Conservation (phyloP, 805 yeast species). For the Candida easanensis region DNA sequence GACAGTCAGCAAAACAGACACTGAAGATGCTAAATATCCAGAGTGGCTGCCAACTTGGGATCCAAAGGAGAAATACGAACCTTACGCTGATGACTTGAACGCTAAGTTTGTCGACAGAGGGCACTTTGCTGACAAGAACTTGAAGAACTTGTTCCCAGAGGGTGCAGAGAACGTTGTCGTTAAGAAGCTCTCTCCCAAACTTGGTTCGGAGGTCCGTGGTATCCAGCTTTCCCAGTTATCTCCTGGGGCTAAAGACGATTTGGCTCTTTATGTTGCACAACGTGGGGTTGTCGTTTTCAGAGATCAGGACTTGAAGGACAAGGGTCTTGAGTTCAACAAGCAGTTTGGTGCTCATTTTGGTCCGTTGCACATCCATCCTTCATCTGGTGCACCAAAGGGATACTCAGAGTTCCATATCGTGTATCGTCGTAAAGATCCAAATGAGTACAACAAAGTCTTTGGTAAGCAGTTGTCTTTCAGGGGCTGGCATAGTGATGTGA, state of each 20-base stretch:
- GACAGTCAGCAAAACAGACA: constrained; percentile 39
- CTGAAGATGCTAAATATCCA: constrained; percentile 39
- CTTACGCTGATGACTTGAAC: constrained; percentile 49
- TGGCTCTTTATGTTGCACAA: constrained; percentile 66
- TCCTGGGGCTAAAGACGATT: constrained; percentile 59
- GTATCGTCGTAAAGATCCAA: constrained; percentile 44
- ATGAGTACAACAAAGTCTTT: constrained; percentile 30
- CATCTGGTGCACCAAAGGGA: constrained; percentile 66
- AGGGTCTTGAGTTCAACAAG: constrained; percentile 45
- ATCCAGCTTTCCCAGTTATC: constrained; percentile 55
- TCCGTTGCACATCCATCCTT: constrained; percentile 69
- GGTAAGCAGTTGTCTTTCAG: constrained; percentile 23
- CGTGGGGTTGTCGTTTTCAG: constrained; percentile 68
- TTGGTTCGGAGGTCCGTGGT: constrained; percentile 64
- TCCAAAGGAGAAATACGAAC: constrained; percentile 49
- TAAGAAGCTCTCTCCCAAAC: constrained; percentile 58
- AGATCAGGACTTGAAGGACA: constrained; percentile 60
- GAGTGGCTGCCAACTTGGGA: constrained; percentile 70
- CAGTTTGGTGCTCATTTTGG: constrained; percentile 67
- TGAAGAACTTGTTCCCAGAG: constrained; percentile 48
- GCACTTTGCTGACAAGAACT: constrained; percentile 51
- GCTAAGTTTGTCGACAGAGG: constrained; percentile 52
- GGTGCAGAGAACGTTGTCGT: constrained; percentile 13
- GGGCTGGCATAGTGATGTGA: constrained; percentile 71
- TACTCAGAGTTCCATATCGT: constrained; percentile 62